A percentile compares a stretch with the other conserved stretches of the same genome.
Evolutionary conservation across 164 flowering plant genomes (phyloP).

Genomic region (Saururus chinensis): DNA sequence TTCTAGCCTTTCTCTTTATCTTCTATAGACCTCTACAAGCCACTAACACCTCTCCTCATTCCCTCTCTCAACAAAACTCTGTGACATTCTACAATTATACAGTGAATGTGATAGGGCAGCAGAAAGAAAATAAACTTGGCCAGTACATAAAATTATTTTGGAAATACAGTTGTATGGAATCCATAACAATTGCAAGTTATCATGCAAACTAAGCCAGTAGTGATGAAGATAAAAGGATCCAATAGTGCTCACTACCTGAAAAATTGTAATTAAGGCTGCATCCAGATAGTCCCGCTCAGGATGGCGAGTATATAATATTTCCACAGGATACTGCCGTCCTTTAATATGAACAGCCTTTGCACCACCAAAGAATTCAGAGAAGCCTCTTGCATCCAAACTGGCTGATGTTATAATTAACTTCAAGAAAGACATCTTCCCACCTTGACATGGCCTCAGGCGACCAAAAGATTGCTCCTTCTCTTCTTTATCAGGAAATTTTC

Average conservation of each 20-base stretch:
- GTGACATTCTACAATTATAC: too few species aligned
- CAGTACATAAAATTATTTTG: too few species aligned
- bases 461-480: constrained; percentile 9
- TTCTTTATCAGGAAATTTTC: constrained; percentile 19
- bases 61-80: too few species aligned
- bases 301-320: constrained; percentile 57
- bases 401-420: constrained; percentile 94
- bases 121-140: too few species aligned
- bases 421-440: constrained; percentile 42
- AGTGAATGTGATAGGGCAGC: too few species aligned
- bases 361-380: constrained; percentile 78
- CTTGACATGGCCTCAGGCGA: constrained; percentile 28
- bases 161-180: too few species aligned
- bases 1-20: too few species aligned
- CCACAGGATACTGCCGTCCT: constrained; percentile 85
- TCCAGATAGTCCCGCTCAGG: constrained; percentile 68
- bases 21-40: too few species aligned
- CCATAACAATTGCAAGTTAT: too few species aligned
- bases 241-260: constrained; percentile 51
- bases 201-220: too few species aligned
- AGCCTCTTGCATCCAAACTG: constrained; percentile 85
- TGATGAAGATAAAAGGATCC: too few species aligned
- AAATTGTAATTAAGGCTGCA: constrained; percentile 67
- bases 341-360: constrained; percentile 86
- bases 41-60: too few species aligned